Percentiles rank a stretch among this genome's conserved stretches.
Evolutionary conservation across 306 rosid species (phyloP).

Genomic region (Ochetophila trinervis): DNA sequence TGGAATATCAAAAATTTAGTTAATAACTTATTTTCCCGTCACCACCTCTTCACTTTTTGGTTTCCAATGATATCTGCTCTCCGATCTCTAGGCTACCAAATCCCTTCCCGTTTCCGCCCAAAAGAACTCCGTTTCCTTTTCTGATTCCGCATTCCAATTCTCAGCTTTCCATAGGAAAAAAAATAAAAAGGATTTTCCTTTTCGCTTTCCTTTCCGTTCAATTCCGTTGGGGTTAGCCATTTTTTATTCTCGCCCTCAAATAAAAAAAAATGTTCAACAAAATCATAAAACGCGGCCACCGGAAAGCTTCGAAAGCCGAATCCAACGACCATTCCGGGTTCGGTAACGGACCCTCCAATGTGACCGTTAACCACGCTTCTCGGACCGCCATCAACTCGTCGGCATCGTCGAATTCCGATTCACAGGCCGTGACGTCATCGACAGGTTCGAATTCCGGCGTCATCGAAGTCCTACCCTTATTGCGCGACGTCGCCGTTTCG

Average conservation of each 20-base stretch:
- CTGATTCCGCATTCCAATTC: background rate
- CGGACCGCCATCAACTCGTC: constrained; percentile 26
- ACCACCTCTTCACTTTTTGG: background rate
- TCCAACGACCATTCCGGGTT: constrained; percentile 26
- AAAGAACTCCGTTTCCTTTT: background rate
- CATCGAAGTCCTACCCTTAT: constrained; percentile 49
- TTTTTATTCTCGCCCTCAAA: background rate
- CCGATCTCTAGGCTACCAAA: background rate
- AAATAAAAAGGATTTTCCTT: too few relatives aligned
- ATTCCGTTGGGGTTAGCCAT: background rate
- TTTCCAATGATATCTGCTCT: constrained; percentile 2
- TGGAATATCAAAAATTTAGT: too few relatives aligned
- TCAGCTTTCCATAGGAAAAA: background rate
- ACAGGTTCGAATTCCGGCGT: constrained; percentile 14
- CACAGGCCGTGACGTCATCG: constrained; percentile 2
- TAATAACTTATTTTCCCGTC: background rate
- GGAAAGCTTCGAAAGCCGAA: constrained; percentile 41
- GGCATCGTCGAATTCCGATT: constrained; percentile 20
- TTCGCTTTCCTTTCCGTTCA: background rate
- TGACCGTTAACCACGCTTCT: constrained; percentile 57
- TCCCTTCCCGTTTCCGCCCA: background rate
- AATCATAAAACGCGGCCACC: constrained; percentile 59
- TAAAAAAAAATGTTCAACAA: constrained; percentile 49
- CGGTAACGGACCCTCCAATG: constrained; percentile 35
- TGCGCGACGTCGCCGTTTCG: constrained; percentile 42